A percentile compares a stretch with the other conserved stretches of the same genome.
Conservation (phyloP, 2,329 filamentous ascomycete genomes). For the Neocatenulostroma microsporum region DNA sequence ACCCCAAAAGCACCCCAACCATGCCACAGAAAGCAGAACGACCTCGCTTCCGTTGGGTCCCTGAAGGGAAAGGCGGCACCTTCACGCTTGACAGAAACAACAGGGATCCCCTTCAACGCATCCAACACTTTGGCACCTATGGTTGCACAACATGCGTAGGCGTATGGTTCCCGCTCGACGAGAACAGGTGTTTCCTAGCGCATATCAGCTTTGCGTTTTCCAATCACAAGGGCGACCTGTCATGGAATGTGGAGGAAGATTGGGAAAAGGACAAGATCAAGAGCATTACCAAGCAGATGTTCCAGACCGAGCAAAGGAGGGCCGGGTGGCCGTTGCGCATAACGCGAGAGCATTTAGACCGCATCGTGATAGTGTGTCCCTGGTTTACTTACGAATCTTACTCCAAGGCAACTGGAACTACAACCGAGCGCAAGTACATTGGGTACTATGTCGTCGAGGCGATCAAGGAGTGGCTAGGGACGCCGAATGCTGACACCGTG, state of each 20-base stretch:
- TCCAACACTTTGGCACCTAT: slow-evolving; percentile 3
- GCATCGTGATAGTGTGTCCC: too few relatives aligned
- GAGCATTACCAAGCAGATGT: too few relatives aligned
- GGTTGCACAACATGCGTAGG: slow-evolving; percentile 7
- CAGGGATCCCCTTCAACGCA: neutral
- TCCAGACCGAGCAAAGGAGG: too few relatives aligned
- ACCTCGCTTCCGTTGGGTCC: slow-evolving; percentile 1
- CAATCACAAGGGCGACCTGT: too few relatives aligned
- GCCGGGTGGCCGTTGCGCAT: too few relatives aligned
- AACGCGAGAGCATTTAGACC: too few relatives aligned
- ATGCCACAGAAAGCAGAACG: too few relatives aligned
- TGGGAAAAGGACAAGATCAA: too few relatives aligned
- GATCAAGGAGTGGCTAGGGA: slow-evolving; percentile 1
- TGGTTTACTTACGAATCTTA: too few relatives aligned
- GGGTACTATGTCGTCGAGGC: neutral
- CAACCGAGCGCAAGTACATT: neutral
- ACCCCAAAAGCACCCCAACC: too few relatives aligned
- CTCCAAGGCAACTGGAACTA: too few relatives aligned
- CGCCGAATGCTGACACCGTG: neutral
- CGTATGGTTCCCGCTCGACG: slow-evolving; percentile 6
- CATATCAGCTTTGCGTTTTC: slow-evolving; percentile 6
- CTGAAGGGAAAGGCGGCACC: slow-evolving; percentile 1
- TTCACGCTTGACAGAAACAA: neutral
- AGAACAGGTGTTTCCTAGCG: slow-evolving; percentile 3
- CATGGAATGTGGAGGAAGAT: too few relatives aligned